phyloP scores from a whole-genome alignment of 495 filamentous ascomycete species.

The Xylaria acuta region DNA sequence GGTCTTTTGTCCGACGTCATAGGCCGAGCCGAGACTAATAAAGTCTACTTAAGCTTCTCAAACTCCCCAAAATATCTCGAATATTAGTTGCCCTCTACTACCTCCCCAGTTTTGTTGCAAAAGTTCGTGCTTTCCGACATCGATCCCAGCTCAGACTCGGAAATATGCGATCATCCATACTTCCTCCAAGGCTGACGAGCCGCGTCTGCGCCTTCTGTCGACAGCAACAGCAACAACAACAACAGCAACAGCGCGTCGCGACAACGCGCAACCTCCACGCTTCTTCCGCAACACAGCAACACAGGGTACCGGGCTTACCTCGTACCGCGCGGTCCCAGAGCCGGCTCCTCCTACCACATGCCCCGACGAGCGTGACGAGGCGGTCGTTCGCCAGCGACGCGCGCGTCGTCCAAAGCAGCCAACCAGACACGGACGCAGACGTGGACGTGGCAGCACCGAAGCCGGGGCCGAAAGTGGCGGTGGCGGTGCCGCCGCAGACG shows the following conservation, averaged over 20 bases:
- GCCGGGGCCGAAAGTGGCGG: background rate
- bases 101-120: background rate
- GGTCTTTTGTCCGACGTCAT: slow-evolving; percentile 25
- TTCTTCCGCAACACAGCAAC: background rate
- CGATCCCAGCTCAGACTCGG: background rate
- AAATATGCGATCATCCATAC: slow-evolving; percentile 34
- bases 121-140: background rate
- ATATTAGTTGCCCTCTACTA: background rate
- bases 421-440: background rate
- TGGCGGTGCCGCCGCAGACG: no score
- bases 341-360: background rate
- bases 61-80: background rate
- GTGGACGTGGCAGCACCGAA: background rate
- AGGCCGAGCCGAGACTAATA: slow-evolving; percentile 22
- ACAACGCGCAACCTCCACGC: slow-evolving; percentile 5
- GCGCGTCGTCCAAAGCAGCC: background rate
- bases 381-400: background rate
- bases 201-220: slow-evolving; percentile 38
- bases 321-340: background rate
- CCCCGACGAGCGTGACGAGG: background rate
- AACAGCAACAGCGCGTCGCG: slow-evolving; percentile 12
- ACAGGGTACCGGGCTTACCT: background rate
- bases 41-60: background rate
- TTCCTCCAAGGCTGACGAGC: slow-evolving; percentile 24
- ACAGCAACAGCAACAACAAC: slow-evolving; percentile 29